A percentile compares a stretch with the other conserved stretches of the same genome.
These are phyloP conservation scores for Diaporthe sp. DNA, from an alignment of 2,329 filamentous ascomycete genomes.

Conservation along the genomic window DNA sequence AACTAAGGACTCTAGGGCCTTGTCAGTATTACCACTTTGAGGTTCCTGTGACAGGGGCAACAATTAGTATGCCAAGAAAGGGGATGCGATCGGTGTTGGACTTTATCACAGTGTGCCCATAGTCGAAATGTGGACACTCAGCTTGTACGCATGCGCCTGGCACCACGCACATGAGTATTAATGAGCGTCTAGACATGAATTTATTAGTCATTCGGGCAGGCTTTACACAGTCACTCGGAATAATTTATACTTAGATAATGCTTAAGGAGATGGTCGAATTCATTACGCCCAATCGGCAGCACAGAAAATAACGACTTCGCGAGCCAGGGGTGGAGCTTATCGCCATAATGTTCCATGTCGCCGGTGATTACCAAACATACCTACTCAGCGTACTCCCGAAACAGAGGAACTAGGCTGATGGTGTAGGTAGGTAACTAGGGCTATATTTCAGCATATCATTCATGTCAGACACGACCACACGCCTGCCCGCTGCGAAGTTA, in stretches of 20 bases:
- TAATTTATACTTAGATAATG: no score
- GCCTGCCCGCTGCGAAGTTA: background rate
- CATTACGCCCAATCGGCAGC: background rate
- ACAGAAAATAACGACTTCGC: no score
- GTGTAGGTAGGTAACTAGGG: background rate
- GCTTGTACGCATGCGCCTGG: background rate
- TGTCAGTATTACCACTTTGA: background rate
- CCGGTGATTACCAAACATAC: background rate
- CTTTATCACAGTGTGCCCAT: background rate
- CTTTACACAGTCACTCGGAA: background rate
- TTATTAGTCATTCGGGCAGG: no score
- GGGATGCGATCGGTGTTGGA: background rate
- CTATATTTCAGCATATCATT: background rate
- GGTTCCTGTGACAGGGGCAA: conserved; percentile 9
- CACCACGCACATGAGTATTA: background rate
- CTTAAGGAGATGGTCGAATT: no score
- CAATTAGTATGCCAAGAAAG: background rate
- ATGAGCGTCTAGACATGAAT: no score
- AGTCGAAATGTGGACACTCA: background rate
- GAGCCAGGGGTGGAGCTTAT: no score
- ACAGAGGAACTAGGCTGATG: background rate
- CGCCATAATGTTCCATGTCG: no score
- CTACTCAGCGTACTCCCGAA: background rate
- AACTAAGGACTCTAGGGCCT: background rate
- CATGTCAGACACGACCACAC: background rate